Conservation (phyloP, 208 protist genomes). For the Leishmania tropica region DNA sequence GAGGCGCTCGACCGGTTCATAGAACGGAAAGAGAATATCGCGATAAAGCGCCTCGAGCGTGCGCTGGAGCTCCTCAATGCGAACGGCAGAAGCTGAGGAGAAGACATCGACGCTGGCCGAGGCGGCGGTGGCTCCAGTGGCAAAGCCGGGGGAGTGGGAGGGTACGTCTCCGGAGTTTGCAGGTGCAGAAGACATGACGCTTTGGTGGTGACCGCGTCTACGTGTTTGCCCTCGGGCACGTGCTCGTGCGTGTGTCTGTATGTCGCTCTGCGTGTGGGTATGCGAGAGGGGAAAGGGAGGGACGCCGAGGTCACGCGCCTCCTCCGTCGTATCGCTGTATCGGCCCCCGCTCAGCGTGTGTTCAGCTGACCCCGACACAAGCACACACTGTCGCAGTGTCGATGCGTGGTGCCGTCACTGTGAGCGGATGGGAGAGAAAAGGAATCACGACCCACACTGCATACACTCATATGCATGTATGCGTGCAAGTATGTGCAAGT, state of each 20-base stretch:
- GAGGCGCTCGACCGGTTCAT: constrained; percentile 76
- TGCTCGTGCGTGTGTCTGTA: background rate
- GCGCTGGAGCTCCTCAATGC: constrained; percentile 59
- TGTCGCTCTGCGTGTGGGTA: background rate
- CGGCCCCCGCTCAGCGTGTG: background rate
- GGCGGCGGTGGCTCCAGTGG: background rate
- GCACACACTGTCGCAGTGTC: background rate
- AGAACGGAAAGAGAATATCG: constrained; percentile 80
- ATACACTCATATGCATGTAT: background rate
- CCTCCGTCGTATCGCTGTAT: background rate
- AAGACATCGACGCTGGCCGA: constrained; percentile 10
- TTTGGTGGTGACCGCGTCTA: background rate
- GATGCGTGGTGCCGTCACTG: background rate
- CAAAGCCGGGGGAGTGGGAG: background rate
- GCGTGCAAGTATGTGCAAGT: background rate
- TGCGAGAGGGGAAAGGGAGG: background rate
- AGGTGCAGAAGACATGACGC: constrained; percentile 1
- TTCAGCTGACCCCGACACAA: background rate
- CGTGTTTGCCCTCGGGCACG: background rate
- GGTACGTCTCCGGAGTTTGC: background rate
- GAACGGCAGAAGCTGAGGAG: constrained; percentile 38
- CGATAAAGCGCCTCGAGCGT: constrained; percentile 65
- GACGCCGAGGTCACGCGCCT: background rate
- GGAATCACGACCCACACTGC: background rate
- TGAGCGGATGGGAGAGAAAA: background rate